These are phyloP conservation scores for Climacium dendroides DNA, from an alignment of 225 moss, liverwort and hornwort genomes.

Conservation along the genomic window DNA sequence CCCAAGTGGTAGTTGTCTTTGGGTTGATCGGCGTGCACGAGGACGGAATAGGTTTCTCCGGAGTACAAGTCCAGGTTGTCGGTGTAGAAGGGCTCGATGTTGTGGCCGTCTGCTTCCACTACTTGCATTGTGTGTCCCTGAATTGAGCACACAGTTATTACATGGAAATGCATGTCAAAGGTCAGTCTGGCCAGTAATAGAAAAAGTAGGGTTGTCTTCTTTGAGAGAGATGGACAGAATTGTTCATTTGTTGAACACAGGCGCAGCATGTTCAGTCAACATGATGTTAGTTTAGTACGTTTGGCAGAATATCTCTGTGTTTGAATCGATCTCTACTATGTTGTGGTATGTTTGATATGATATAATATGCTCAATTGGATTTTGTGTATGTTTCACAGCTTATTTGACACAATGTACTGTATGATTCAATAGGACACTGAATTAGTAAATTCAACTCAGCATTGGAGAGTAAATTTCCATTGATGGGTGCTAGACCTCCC, in stretches of 20 bases:
- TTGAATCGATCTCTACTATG: neutral
- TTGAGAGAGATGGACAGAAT: neutral
- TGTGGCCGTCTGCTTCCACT: conserved; percentile 43
- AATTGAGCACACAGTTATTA: neutral
- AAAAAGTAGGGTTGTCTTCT: neutral
- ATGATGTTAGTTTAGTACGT: neutral
- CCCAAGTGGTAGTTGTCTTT: conserved; percentile 39
- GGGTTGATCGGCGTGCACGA: neutral
- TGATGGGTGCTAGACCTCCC: neutral
- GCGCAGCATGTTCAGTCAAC: neutral
- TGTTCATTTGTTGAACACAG: neutral
- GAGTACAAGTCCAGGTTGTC: conserved; percentile 42
- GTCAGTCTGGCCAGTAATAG: neutral
- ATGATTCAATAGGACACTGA: neutral
- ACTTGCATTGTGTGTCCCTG: conserved; percentile 35
- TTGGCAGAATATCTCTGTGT: too few species aligned
- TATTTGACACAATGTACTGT: neutral
- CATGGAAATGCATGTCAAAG: neutral
- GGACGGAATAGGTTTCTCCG: conserved; percentile 33
- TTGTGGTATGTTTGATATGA: neutral
- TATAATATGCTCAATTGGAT: neutral
- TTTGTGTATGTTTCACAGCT: too few species aligned
- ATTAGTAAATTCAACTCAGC: too few species aligned
- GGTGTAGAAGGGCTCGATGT: conserved; percentile 20
- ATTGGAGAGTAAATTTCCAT: neutral